A percentile compares a stretch with the other conserved stretches of the same genome.
phyloP scores from a whole-genome alignment of 306 rosid species.

The Vicia faba region DNA sequence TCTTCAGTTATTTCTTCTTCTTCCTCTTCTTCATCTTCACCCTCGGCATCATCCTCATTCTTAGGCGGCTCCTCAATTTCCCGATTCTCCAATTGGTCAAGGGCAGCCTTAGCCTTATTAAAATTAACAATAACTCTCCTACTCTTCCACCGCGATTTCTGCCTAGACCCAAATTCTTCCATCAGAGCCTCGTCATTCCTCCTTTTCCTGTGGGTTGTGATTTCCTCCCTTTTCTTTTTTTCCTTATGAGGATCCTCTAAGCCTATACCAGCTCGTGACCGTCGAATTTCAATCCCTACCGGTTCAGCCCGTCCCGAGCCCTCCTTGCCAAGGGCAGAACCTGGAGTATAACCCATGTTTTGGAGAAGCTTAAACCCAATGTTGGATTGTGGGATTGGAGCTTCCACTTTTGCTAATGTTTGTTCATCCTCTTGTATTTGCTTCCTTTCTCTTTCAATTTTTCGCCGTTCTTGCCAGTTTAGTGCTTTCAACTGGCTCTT shows the following conservation, averaged over 20 bases:
- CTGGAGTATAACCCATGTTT: slow-evolving; percentile 92
- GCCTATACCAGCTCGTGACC: slow-evolving; percentile 94
- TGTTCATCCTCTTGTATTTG: slow-evolving; percentile 78
- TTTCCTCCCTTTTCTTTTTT: slow-evolving; percentile 68
- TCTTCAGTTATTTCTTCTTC: slow-evolving; percentile 74
- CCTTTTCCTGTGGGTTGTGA: slow-evolving; percentile 45
- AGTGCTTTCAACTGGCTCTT: slow-evolving; percentile 53
- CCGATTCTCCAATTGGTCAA: slow-evolving; percentile 87
- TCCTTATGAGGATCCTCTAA: slow-evolving; percentile 66
- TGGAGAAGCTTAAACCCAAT: slow-evolving; percentile 82
- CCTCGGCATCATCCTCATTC: slow-evolving; percentile 67
- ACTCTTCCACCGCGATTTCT: slow-evolving; percentile 78
- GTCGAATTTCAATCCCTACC: slow-evolving; percentile 74
- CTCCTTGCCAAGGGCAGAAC: slow-evolving; percentile 76
- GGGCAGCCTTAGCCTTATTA: slow-evolving; percentile 75
- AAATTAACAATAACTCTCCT: slow-evolving; percentile 63
- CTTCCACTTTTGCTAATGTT: slow-evolving; percentile 75
- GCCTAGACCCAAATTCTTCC: slow-evolving; percentile 82
- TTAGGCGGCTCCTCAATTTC: slow-evolving; percentile 64
- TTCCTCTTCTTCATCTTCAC: slow-evolving; percentile 61
- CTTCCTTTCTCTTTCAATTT: slow-evolving; percentile 65
- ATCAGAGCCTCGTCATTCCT: slow-evolving; percentile 60
- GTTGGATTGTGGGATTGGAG: slow-evolving; percentile 90
- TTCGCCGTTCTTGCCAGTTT: slow-evolving; percentile 83
- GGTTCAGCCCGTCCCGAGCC: slow-evolving; percentile 80